These are phyloP conservation scores for Biscogniauxia mediterranea DNA, from an alignment of 2,329 filamentous ascomycete species.

Conservation along the genomic window DNA sequence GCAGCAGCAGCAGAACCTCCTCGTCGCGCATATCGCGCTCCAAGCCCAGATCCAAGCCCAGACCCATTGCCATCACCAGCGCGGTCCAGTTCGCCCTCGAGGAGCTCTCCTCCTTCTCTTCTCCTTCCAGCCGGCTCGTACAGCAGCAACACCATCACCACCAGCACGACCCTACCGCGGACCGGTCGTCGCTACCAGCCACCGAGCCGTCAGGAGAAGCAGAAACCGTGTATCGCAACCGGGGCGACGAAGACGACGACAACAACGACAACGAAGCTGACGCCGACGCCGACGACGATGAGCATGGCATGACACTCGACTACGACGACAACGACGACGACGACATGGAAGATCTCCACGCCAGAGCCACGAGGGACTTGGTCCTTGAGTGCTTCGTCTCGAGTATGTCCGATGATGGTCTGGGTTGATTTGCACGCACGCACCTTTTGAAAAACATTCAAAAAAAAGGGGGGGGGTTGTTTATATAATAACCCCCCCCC, in stretches of 20 bases:
- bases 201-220: too few species aligned
- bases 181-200: too few species aligned
- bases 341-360: slow-evolving; percentile 2
- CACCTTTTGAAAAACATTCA: too few species aligned
- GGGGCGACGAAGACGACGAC: slow-evolving; percentile 9
- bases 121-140: too few species aligned
- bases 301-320: slow-evolving; percentile 7
- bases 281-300: too few species aligned
- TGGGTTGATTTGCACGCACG: not conserved
- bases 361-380: slow-evolving; percentile 9
- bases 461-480: too few species aligned
- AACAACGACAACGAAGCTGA: slow-evolving; percentile 16
- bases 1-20: not conserved
- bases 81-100: not conserved
- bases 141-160: not conserved
- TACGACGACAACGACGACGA: not conserved
- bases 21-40: not conserved
- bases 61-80: not conserved
- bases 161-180: too few species aligned
- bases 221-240: not conserved
- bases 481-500: too few species aligned
- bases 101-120: not conserved
- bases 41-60: not conserved
- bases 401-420: slow-evolving; percentile 13
- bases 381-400: slow-evolving; percentile 16